Conservation (phyloP, 1,139 yeast species). For the Candida sp. region DNA sequence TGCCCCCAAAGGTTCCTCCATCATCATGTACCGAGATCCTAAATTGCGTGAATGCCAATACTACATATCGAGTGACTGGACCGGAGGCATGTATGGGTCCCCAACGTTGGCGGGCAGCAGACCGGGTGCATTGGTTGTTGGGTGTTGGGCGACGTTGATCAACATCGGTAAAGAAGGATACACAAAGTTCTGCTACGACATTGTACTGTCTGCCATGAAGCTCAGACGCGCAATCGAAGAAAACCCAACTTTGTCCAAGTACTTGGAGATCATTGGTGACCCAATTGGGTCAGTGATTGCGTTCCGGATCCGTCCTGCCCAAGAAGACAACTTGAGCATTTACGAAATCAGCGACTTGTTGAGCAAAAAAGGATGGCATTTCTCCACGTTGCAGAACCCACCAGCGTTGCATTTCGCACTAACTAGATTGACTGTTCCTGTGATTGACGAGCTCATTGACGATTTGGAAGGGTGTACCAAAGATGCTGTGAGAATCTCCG, state of each 20-base stretch:
- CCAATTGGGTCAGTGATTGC: slow-evolving; percentile 85
- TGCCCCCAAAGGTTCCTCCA: slow-evolving; percentile 96
- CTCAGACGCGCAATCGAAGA: slow-evolving; percentile 53
- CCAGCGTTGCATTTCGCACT: slow-evolving; percentile 91
- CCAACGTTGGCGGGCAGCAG: slow-evolving; percentile 97
- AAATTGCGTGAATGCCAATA: slow-evolving; percentile 81
- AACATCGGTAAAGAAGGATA: slow-evolving; percentile 85
- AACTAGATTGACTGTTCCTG: slow-evolving; percentile 70
- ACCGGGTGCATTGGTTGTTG: slow-evolving; percentile 96
- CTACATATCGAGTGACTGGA: slow-evolving; percentile 84
- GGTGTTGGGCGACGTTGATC: slow-evolving; percentile 95
- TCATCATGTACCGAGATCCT: slow-evolving; percentile 81
- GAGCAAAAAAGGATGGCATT: slow-evolving; percentile 83
- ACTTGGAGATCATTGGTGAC: slow-evolving; percentile 72
- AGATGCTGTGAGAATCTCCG: slow-evolving; percentile 39
- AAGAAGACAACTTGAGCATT: slow-evolving; percentile 50
- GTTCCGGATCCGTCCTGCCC: slow-evolving; percentile 53
- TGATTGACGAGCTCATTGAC: slow-evolving; percentile 61
- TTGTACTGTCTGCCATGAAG: slow-evolving; percentile 65
- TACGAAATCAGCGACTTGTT: slow-evolving; percentile 79
- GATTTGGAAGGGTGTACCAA: slow-evolving; percentile 56
- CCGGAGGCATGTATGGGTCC: slow-evolving; percentile 95
- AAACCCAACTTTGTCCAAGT: slow-evolving; percentile 44
- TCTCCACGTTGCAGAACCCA: slow-evolving; percentile 85
- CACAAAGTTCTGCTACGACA: slow-evolving; percentile 62